phyloP scores from a whole-genome alignment of 2,329 filamentous ascomycete species.

The Rutstroemia sp. region DNA sequence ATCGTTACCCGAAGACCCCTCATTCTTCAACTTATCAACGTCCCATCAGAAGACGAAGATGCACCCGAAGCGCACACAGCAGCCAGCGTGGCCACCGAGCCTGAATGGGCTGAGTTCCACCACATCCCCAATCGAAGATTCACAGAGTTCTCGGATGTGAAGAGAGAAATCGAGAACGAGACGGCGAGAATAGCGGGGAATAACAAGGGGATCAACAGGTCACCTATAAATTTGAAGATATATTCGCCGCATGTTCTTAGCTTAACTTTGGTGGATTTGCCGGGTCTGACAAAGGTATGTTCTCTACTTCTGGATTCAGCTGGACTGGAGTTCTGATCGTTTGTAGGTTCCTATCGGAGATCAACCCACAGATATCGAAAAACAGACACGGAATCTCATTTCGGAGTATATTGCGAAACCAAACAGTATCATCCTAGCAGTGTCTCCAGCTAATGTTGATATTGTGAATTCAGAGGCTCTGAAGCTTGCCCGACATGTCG shows the following conservation, averaged over 20 bases:
- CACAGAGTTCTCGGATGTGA: constrained; percentile 87
- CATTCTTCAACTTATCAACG: constrained; percentile 97
- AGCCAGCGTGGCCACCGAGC: constrained; percentile 58
- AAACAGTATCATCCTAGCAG: constrained; percentile 94
- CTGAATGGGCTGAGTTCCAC: constrained; percentile 90
- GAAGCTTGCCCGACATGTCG: constrained; percentile 94
- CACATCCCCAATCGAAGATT: constrained; percentile 86
- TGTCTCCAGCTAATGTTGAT: constrained; percentile 95
- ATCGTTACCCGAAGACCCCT: constrained; percentile 92
- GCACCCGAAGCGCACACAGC: constrained; percentile 68
- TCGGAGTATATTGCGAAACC: constrained; percentile 98
- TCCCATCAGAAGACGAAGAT: constrained; percentile 61
- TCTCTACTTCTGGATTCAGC: not conserved
- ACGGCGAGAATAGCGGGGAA: constrained; percentile 89
- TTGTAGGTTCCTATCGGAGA: constrained; percentile 86
- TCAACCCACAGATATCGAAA: constrained; percentile 95
- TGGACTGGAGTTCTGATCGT: constrained; percentile 10
- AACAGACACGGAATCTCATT: constrained; percentile 93
- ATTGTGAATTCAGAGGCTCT: constrained; percentile 97
- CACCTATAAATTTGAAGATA: constrained; percentile 97
- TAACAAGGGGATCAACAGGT: constrained; percentile 97
- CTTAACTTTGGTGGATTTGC: constrained; percentile 90
- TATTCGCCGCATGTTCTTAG: constrained; percentile 97
- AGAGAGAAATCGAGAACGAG: constrained; percentile 94
- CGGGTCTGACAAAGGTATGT: constrained; percentile 83